phyloP scores from a whole-genome alignment of 140 eudicot species.

The Anethum foeniculum region DNA sequence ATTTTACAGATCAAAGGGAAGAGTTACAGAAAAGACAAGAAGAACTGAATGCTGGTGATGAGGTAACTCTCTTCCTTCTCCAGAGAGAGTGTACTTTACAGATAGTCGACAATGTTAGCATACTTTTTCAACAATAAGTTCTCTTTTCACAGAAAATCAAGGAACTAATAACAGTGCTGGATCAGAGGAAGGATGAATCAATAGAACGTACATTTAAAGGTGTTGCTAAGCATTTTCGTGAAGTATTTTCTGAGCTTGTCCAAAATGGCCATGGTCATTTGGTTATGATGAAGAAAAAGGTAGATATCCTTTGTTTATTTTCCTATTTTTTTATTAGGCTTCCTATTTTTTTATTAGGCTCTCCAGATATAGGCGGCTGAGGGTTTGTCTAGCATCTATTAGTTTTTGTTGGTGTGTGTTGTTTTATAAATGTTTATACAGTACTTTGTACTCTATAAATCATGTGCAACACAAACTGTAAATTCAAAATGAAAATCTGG shows the following conservation, averaged over 20 bases:
- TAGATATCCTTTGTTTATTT: slow-evolving; percentile 9
- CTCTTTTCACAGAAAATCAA: slow-evolving; percentile 66
- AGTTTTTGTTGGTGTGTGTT: neutral
- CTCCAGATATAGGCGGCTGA: neutral
- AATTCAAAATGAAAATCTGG: neutral
- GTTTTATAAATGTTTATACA: neutral
- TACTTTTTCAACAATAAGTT: neutral
- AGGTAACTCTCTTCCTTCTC: slow-evolving; percentile 39
- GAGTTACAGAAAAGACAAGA: slow-evolving; percentile 90
- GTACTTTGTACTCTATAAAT: neutral
- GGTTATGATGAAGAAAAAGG: slow-evolving; percentile 99
- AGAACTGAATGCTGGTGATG: slow-evolving; percentile 96
- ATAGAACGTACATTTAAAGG: slow-evolving; percentile 99
- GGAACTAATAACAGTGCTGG: slow-evolving; percentile 84
- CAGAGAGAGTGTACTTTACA: slow-evolving; percentile 10
- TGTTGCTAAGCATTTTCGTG: slow-evolving; percentile 92
- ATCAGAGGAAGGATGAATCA: slow-evolving; percentile 94
- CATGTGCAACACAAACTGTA: neutral
- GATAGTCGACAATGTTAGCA: neutral
- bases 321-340: neutral
- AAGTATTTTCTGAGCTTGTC: slow-evolving; percentile 93
- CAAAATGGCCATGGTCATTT: slow-evolving; percentile 94
- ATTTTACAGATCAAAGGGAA: slow-evolving; percentile 94
- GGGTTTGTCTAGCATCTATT: neutral
- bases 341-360: neutral